Base-by-base conservation (phyloP, 2,329 filamentous ascomycete genomes). In the Thelonectria discophora region DNA sequence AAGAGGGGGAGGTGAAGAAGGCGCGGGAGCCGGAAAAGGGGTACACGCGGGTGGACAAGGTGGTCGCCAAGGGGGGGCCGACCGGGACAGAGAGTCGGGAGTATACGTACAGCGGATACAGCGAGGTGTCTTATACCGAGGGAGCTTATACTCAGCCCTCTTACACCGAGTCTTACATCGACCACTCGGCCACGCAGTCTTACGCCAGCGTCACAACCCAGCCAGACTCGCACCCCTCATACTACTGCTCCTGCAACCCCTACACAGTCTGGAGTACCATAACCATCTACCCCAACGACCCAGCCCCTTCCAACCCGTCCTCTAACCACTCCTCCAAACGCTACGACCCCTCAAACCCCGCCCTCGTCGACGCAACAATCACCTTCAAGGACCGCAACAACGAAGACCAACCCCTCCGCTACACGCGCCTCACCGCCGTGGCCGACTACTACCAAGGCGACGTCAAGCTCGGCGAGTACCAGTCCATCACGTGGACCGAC, bases 401-500 rank as follows among this genome's bases (percentile, higher is more conserved):
- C 7, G 10, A 13, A 5, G 34, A 37, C 34, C 34, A 15, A 11
- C 34, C 34, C 6, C 34, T 37, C 12, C 34, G 34, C 11, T 37
- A 15, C 34, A 37, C 15, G 3, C 11, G 34, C 12, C 11, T 37
- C 34, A 37, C 12, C 11, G 34, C 34, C 34, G 34, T 37, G 6
- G 34, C 34, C 2, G 34, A 13, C 15, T 15, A 13, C 34, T 37
- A 3, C 8, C 9, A 49, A 34, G 24, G 27, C 30, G 27, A 34
- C 10, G 20, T 27, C 24, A 32, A 49, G 5, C 30, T 49, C 24
- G 46, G 46, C 0, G 32, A 27, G 27, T 49, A 24, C 24, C 46
- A 49, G 17, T 49, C 46, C 6, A 49, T 49, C n/a, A 49, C 46
- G 15, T 34, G 12, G 46, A 49, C 30, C 27, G 46, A 49, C 24